Percentiles rank a stretch among this genome's conserved stretches.
Evolutionary conservation across 805 yeast species (phyloP).

Genomic region (Yarrowia osloensis): DNA sequence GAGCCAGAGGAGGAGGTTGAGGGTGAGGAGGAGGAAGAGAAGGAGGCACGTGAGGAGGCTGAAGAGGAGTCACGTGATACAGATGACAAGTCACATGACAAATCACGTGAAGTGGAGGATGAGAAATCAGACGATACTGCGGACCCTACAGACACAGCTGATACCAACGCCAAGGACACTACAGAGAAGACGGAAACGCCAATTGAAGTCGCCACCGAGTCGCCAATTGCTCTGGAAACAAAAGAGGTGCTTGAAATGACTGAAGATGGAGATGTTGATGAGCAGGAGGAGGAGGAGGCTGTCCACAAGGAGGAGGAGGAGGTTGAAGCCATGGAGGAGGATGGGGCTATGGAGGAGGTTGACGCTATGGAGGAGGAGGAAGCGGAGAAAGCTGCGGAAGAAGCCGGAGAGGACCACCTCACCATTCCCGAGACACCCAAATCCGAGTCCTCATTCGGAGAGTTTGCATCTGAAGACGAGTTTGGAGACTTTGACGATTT

Average conservation of each 20-base stretch:
- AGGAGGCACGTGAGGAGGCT: neutral
- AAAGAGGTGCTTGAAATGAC: constrained; percentile 10
- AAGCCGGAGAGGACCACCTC: too few relatives aligned
- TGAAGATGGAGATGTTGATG: neutral
- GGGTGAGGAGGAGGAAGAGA: neutral
- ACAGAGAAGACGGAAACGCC: too few relatives aligned
- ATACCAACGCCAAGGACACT: neutral
- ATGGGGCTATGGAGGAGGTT: neutral
- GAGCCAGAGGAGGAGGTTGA: neutral
- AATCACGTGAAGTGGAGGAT: neutral
- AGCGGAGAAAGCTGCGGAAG: too few relatives aligned
- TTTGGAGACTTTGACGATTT: constrained; percentile 44
- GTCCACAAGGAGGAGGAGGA: neutral
- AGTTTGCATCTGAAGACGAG: constrained; percentile 34
- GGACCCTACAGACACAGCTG: neutral
- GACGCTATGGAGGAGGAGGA: too few relatives aligned
- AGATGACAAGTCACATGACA: neutral
- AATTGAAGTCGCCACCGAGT: too few relatives aligned
- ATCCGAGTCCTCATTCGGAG: neutral
- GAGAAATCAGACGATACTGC: neutral
- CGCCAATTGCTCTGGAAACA: neutral
- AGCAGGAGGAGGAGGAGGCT: neutral
- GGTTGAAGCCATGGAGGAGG: neutral
- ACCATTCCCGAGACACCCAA: neutral
- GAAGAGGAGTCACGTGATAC: neutral